A percentile compares a stretch with the other conserved stretches of the same genome.
These are phyloP conservation scores for Setaria viridis DNA, from an alignment of 202 grass and related monocot species.

Conservation along the genomic window DNA sequence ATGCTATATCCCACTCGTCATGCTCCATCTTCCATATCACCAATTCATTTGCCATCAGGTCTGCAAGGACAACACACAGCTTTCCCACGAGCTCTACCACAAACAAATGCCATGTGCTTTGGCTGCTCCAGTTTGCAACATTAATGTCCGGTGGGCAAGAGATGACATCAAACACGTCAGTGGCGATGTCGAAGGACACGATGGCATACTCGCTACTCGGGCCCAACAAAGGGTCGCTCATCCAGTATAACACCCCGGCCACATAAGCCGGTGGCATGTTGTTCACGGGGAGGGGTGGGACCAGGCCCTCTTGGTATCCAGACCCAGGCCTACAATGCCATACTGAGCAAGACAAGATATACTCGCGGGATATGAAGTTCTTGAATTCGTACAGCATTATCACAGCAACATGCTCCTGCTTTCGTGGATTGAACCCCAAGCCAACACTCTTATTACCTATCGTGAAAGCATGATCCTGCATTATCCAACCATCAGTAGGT, in stretches of 20 bases:
- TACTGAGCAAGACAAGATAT: not conserved
- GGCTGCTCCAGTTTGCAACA: not conserved
- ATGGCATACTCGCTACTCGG: not conserved
- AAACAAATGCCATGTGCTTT: not conserved
- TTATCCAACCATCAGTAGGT: not conserved
- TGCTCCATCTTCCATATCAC: conserved; percentile 1
- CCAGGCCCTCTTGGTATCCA: not conserved
- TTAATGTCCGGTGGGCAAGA: not conserved
- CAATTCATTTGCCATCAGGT: not conserved
- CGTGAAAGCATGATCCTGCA: not conserved
- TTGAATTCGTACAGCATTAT: not conserved
- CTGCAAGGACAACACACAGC: conserved; percentile 23
- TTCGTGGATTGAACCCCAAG: conserved; percentile 20
- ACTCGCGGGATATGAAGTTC: not conserved
- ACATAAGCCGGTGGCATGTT: conserved; percentile 12
- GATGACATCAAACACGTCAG: not conserved
- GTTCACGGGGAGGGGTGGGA: conserved; percentile 2
- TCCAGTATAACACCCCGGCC: conserved; percentile 4
- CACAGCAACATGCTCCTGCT: not conserved
- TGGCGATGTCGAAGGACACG: not conserved
- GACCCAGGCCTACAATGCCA: conserved; percentile 2
- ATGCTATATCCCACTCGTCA: not conserved
- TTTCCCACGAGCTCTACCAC: conserved; percentile 6
- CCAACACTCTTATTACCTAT: conserved; percentile 10
- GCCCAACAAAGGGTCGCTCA: conserved; percentile 7